Conservation (phyloP, 345 rosid species). For the Populus pruinosa region DNA sequence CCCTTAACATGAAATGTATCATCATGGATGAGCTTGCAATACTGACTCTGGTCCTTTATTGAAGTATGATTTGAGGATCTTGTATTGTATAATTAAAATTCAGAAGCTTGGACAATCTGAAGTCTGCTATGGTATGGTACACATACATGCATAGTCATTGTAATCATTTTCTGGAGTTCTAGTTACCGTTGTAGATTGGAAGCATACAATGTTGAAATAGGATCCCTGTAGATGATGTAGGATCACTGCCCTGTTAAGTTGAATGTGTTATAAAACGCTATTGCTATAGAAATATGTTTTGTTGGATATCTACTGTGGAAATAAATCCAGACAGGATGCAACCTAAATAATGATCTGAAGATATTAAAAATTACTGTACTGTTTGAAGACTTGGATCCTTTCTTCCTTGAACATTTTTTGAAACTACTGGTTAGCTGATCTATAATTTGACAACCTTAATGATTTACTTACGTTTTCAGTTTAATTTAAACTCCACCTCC, state of each 20-base stretch:
- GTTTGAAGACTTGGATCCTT: background rate
- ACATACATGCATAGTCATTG: background rate
- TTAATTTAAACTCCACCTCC: constrained; percentile 96
- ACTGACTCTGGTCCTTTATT: background rate
- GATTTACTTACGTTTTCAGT: constrained; percentile 40
- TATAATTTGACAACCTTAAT: constrained; percentile 2
- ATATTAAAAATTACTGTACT: background rate
- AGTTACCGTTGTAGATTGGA: too few species aligned
- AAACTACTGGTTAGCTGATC: background rate
- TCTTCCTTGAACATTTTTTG: background rate
- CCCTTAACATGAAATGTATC: background rate
- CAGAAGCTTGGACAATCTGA: background rate
- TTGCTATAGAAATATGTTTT: background rate
- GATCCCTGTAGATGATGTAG: background rate
- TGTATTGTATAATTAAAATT: background rate
- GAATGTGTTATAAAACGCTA: background rate
- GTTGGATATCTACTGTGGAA: background rate
- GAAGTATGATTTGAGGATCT: background rate
- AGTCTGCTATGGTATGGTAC: background rate
- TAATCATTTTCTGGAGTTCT: too few species aligned
- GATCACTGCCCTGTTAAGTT: background rate
- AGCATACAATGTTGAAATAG: background rate
- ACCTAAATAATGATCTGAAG: constrained; percentile 4
- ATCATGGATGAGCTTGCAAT: background rate
- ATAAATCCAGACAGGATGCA: background rate